Conservation (phyloP, 2,329 filamentous ascomycete species). For the Aspergillus brunneoviolaceus region DNA sequence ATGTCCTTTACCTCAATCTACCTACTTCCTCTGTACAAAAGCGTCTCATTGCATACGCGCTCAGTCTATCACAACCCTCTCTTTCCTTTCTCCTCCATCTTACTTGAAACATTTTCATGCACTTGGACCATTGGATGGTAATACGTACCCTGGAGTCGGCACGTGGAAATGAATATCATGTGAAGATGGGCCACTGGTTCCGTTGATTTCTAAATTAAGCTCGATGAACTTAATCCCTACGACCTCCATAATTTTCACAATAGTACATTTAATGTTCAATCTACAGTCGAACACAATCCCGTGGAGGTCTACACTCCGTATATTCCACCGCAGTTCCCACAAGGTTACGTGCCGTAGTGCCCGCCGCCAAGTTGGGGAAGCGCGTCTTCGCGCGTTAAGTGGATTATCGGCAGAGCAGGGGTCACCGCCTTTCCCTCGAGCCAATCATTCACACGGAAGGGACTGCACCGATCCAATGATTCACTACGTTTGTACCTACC, state of each 20-base stretch:
- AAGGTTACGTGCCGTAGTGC: too few relatives aligned
- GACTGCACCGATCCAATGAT: constrained; percentile 13
- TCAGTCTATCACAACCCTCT: constrained; percentile 3
- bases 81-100: constrained; percentile 10
- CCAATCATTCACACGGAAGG: constrained; percentile 12
- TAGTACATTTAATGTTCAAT: not conserved
- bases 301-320: too few relatives aligned
- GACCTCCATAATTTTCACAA: not conserved
- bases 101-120: constrained; percentile 11
- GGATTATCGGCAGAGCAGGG: constrained; percentile 3
- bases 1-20: constrained; percentile 16
- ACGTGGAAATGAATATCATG: constrained; percentile 18
- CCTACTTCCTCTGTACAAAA: constrained; percentile 35
- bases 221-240: constrained; percentile 19
- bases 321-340: too few relatives aligned
- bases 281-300: not conserved
- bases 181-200: constrained; percentile 17
- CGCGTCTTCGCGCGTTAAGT: constrained; percentile 28
- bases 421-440: constrained; percentile 25
- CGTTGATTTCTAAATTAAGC: constrained; percentile 31
- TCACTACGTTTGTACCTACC: not conserved
- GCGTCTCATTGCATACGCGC: constrained; percentile 23
- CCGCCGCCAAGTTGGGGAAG: not conserved
- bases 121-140: constrained; percentile 12
- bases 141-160: constrained; percentile 8